Evolutionary conservation across 106 monocot species (phyloP).

Genomic region (Dactylorhiza incarnata): DNA sequence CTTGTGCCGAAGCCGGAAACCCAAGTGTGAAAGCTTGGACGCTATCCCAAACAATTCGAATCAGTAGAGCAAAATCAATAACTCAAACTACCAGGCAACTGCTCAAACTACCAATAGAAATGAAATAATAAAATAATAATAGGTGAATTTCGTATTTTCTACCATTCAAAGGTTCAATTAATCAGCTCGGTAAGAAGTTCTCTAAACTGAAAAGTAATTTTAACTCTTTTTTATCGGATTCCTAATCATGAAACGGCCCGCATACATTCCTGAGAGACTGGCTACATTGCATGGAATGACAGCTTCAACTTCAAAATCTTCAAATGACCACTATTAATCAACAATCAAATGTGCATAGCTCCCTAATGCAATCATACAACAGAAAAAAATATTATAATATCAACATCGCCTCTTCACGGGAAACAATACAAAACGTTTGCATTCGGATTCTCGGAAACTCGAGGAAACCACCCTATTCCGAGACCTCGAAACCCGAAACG

Average conservation of each 20-base stretch:
- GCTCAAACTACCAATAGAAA: not conserved
- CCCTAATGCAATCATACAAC: not conserved
- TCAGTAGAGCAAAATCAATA: not conserved
- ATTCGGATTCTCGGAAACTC: not conserved
- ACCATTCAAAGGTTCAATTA: no score
- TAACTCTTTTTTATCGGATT: not conserved
- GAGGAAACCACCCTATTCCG: not conserved
- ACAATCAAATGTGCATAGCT: not conserved
- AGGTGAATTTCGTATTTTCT: no score
- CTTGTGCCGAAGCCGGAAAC: no score
- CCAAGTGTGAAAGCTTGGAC: no score
- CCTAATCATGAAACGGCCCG: not conserved
- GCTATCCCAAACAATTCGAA: not conserved
- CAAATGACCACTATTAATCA: not conserved
- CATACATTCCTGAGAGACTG: not conserved
- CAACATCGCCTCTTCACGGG: not conserved
- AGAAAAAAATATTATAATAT: not conserved
- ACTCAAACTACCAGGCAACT: not conserved
- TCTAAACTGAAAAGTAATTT: not conserved
- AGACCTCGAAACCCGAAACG: not conserved
- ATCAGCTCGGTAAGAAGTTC: no score
- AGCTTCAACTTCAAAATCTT: not conserved
- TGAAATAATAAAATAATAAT: not conserved
- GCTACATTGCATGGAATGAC: not conserved
- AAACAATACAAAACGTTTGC: not conserved